These are phyloP conservation scores for Cryptococcus depauperatus DNA, from an alignment of 1,284 basidiomycete species.

Conservation along the genomic window DNA sequence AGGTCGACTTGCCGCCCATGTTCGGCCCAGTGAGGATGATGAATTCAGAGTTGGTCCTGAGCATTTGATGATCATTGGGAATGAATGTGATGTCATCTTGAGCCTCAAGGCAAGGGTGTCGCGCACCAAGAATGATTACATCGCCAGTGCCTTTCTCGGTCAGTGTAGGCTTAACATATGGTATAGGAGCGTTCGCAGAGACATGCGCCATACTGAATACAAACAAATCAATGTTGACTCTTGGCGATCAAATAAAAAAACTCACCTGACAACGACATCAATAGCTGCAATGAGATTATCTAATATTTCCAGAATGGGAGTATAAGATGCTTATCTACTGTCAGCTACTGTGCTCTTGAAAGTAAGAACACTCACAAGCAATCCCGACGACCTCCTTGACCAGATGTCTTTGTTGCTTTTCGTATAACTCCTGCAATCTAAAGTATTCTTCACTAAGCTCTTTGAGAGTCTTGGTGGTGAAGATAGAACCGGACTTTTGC, in stretches of 20 bases:
- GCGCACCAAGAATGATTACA: constrained; percentile 67
- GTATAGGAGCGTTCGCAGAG: constrained; percentile 72
- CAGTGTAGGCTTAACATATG: constrained; percentile 55
- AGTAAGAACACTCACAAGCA: constrained; percentile 58
- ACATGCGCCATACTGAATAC: constrained; percentile 73
- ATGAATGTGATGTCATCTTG: constrained; percentile 95
- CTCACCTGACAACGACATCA: constrained; percentile 80
- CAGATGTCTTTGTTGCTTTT: constrained; percentile 48
- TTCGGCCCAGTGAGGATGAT: constrained; percentile 67
- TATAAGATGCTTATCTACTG: constrained; percentile 64
- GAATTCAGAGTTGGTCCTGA: constrained; percentile 46
- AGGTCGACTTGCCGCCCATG: constrained; percentile 93
- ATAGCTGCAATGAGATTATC: constrained; percentile 81
- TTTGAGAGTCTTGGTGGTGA: constrained; percentile 76
- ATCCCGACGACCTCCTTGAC: constrained; percentile 92
- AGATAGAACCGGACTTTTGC: constrained; percentile 80
- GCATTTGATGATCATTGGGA: constrained; percentile 61
- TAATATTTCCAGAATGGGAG: constrained; percentile 78
- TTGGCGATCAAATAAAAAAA: background rate
- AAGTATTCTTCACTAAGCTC: constrained; percentile 65
- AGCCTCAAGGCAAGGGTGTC: constrained; percentile 94
- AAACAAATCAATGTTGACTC: background rate
- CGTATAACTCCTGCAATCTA: constrained; percentile 21
- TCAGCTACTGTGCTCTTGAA: background rate
- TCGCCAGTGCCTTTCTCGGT: constrained; percentile 66